These are phyloP conservation scores for Boletus rubescentipes DNA, from an alignment of 768 basidiomycete species.

Conservation along the genomic window DNA sequence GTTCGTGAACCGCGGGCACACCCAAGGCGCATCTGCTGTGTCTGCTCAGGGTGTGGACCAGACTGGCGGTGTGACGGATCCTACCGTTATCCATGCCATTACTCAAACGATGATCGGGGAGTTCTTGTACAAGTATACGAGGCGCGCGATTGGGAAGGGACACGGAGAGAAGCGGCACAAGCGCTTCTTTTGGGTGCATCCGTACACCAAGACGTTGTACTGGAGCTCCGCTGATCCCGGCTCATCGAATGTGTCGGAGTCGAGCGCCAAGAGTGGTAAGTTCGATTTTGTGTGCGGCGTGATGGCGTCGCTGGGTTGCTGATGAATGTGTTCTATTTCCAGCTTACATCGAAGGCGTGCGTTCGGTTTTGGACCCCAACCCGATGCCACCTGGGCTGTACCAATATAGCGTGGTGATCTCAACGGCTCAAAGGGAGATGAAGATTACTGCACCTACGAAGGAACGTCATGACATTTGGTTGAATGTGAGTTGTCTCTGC, in stretches of 20 bases:
- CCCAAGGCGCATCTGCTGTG: slow-evolving; percentile 38
- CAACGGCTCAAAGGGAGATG: slow-evolving; percentile 94
- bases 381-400: slow-evolving; percentile 93
- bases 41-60: slow-evolving; percentile 39
- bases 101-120: slow-evolving; percentile 99
- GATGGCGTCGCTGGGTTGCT: slow-evolving; percentile 8
- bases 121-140: slow-evolving; percentile 97
- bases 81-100: slow-evolving; percentile 89
- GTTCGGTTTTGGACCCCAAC: slow-evolving; percentile 91
- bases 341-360: slow-evolving; percentile 94
- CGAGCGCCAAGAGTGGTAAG: slow-evolving; percentile 96
- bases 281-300: slow-evolving; percentile 19
- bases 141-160: slow-evolving; percentile 85
- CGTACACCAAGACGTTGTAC: slow-evolving; percentile 96
- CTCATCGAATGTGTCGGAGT: slow-evolving; percentile 82
- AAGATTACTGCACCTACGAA: slow-evolving; percentile 96
- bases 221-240: slow-evolving; percentile 97
- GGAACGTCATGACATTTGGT: slow-evolving; percentile 97
- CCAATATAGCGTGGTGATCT: slow-evolving; percentile 90
- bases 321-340: slow-evolving; percentile 6
- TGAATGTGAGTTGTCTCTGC: slow-evolving; percentile 58
- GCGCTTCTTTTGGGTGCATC: slow-evolving; percentile 99
- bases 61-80: slow-evolving; percentile 67
- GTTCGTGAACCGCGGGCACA: slow-evolving; percentile 42
- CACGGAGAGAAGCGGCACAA: slow-evolving; percentile 87